phyloP scores from a whole-genome alignment of 306 rosid genomes.

The Fragaria nilgerrensis region DNA sequence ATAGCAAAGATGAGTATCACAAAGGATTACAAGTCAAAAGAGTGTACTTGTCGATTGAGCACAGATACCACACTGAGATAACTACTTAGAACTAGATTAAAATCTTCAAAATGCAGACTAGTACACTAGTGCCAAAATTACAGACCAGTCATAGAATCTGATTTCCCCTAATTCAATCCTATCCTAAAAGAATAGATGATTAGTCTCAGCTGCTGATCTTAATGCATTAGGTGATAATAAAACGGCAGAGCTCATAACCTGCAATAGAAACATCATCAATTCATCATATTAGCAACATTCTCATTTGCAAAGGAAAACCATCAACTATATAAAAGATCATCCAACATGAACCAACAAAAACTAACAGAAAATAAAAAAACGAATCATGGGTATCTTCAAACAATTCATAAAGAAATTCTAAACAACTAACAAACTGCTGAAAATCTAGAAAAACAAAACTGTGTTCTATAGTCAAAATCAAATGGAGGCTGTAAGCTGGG shows the following conservation, averaged over 20 bases:
- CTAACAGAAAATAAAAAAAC: neutral
- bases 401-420: no score
- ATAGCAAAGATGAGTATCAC: neutral
- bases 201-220: constrained; percentile 17
- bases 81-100: neutral
- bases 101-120: neutral
- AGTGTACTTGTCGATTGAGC: neutral
- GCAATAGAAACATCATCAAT: constrained; percentile 26
- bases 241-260: constrained; percentile 82
- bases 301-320: neutral
- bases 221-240: constrained; percentile 46
- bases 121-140: constrained; percentile 14
- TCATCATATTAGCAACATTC: neutral
- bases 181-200: constrained; percentile 13
- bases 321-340: neutral
- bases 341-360: neutral
- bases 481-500: neutral
- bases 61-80: neutral
- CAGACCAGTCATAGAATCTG: constrained; percentile 28
- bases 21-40: constrained; percentile 1
- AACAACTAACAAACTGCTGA: neutral
- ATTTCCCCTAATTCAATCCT: constrained; percentile 18
- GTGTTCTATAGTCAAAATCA: neutral
- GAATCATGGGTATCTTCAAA: neutral
- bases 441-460: neutral